Evolutionary conservation across 306 rosid genomes (phyloP), one percentile per base, ranked within the genome.

Genomic region (Heteromeles arbutifolia): DNA sequence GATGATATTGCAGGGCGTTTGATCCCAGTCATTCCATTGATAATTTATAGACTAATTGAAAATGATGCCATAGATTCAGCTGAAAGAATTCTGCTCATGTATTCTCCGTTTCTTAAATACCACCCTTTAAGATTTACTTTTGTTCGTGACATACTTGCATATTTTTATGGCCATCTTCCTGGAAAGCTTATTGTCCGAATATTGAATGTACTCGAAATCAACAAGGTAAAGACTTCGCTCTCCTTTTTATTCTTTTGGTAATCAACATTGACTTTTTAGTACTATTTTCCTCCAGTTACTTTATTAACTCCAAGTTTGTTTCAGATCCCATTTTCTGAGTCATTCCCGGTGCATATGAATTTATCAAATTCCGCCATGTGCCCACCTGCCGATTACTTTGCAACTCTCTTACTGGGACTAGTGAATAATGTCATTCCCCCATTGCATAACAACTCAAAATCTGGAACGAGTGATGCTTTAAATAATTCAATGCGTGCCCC

Each of bases 361-460:
- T 88, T 88, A 65, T 24, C 91, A 72, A 89, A 85, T 89, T 86
- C 97, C 54, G 91, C 77, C 80, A 86, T 87, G 85, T 92, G 93
- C 87, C 99, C 99, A 67, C 97, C 99, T 72, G 76, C 86, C 73
- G 99, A 95, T 80, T 95, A 95, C 74, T 95, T 92, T 84, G 92
- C 91, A 17, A 90, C 96, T 73, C 93, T 95, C 43, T 82, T 95
- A 80, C 79, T 92, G 89, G 99, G 99, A 73, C 86, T 95, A 50
- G 97, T 95, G 81, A 95, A 95, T 85, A 90, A 95, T 88, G 99
- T 95, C 59, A 89, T 95, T 74, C 99, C 99, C 75, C 92, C 96
- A 45, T 82, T 95, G 65, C 97, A 86, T 80, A 91, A 81, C 81
- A 95, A 84, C 78, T 87, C 96, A 61, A 92, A 90, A 86, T 85